Percentiles rank a stretch among this genome's conserved stretches.
Evolutionary conservation across 1,139 yeast species (phyloP).

Genomic region (Yamadazyma sp.): DNA sequence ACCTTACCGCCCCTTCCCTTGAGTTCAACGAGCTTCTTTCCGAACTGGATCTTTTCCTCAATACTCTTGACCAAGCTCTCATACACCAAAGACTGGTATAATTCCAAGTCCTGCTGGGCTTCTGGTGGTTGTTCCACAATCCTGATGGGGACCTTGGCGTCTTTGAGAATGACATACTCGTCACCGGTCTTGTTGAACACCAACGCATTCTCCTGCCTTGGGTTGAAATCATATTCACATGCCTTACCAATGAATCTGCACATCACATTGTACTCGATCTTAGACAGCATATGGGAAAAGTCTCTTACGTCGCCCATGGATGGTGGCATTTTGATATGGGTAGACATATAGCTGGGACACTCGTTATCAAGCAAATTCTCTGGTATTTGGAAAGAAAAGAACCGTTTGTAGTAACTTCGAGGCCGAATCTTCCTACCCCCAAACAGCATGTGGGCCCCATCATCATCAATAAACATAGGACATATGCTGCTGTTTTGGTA

Average conservation of each 20-base stretch:
- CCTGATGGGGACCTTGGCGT: slow-evolving; percentile 23
- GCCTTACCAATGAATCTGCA: slow-evolving; percentile 45
- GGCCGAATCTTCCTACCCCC: slow-evolving; percentile 6
- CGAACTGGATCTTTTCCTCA: slow-evolving; percentile 24
- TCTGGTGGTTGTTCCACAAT: slow-evolving; percentile 17
- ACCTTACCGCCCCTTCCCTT: not conserved
- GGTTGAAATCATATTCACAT: slow-evolving; percentile 24
- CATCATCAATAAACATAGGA: slow-evolving; percentile 23
- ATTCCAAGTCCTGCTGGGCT: not conserved
- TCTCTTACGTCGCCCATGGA: slow-evolving; percentile 33
- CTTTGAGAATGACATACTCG: slow-evolving; percentile 43
- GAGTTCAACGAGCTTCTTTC: slow-evolving; percentile 5
- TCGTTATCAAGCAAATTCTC: slow-evolving; percentile 38
- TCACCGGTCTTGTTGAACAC: slow-evolving; percentile 41
- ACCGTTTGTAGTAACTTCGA: slow-evolving; percentile 31
- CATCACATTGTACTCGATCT: slow-evolving; percentile 36
- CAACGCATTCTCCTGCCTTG: slow-evolving; percentile 22
- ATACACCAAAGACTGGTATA: slow-evolving; percentile 19
- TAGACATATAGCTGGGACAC: slow-evolving; percentile 33
- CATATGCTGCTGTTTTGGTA: slow-evolving; percentile 13
- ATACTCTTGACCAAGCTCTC: slow-evolving; percentile 28
- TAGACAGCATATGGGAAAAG: slow-evolving; percentile 27
- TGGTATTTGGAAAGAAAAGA: slow-evolving; percentile 44
- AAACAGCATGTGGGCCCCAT: slow-evolving; percentile 26
- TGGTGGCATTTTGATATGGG: slow-evolving; percentile 41